Evolutionary conservation across 768 basidiomycete genomes (phyloP).

Genomic region (Auriscalpium vulgare): DNA sequence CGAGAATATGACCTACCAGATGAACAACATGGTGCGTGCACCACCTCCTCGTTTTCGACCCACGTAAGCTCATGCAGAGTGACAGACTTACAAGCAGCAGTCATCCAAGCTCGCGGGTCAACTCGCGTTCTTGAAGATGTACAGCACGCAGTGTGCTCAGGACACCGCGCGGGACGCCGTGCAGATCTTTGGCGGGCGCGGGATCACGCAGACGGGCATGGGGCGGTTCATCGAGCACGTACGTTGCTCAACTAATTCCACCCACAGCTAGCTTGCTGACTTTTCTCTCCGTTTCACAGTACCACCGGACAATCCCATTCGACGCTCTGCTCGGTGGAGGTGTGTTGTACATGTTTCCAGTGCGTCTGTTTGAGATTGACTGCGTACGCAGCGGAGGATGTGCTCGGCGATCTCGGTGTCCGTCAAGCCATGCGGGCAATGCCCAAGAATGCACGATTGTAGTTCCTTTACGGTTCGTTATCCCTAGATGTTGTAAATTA

Average conservation of each 20-base stretch:
- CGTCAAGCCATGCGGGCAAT: slow-evolving; percentile 72
- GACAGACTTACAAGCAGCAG: slow-evolving; percentile 63
- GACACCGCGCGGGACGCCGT: slow-evolving; percentile 78
- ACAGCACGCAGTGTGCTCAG: slow-evolving; percentile 65
- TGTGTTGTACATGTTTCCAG: slow-evolving; percentile 15
- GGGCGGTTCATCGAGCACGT: slow-evolving; percentile 69
- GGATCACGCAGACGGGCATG: slow-evolving; percentile 83
- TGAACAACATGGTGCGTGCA: slow-evolving; percentile 65
- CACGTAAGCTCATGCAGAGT: slow-evolving; percentile 13
- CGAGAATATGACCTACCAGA: slow-evolving; percentile 81
- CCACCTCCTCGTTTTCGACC: neutral
- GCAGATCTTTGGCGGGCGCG: slow-evolving; percentile 81
- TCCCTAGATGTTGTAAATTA: too few species aligned
- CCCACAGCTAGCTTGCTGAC: neutral
- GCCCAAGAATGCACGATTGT: slow-evolving; percentile 61
- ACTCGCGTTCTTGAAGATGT: slow-evolving; percentile 77
- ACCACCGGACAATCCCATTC: slow-evolving; percentile 59
- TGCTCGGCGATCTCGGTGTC: slow-evolving; percentile 72
- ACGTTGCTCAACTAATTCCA: slow-evolving; percentile 15
- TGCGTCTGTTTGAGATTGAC: neutral
- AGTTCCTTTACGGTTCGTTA: neutral
- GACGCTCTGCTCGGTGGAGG: slow-evolving; percentile 68
- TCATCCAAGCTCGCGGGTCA: slow-evolving; percentile 69
- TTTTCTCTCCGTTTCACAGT: slow-evolving; percentile 26
- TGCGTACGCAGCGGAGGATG: slow-evolving; percentile 52